Conservation (phyloP, 2,329 filamentous ascomycete species). For the Ploettnerulaceae sp. region DNA sequence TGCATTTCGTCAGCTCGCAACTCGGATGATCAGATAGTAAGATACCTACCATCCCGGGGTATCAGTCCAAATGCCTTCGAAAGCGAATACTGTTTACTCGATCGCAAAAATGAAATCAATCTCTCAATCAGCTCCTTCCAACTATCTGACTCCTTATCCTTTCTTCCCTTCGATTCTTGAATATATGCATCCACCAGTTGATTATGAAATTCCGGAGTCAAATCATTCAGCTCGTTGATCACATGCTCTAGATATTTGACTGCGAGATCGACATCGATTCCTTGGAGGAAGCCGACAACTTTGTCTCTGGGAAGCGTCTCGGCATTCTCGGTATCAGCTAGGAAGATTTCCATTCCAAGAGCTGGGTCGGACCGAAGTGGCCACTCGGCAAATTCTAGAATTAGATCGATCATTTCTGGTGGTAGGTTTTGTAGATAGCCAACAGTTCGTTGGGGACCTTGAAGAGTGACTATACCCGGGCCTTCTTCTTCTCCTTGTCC, state of each 20-base stretch:
- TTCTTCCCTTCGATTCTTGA: conserved; percentile 38
- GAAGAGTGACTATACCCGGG: conserved; percentile 52
- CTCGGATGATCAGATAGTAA: background rate
- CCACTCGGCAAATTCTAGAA: conserved; percentile 90
- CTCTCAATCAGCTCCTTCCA: conserved; percentile 58
- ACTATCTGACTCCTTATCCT: conserved; percentile 40
- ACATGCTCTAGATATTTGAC: conserved; percentile 85
- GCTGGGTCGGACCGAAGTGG: conserved; percentile 67
- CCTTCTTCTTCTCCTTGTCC: conserved; percentile 55
- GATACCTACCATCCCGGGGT: conserved; percentile 65
- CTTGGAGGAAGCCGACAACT: conserved; percentile 69
- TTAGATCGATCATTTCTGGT: conserved; percentile 81
- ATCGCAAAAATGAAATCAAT: conserved; percentile 69
- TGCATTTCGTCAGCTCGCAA: conserved; percentile 34
- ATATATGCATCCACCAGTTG: conserved; percentile 70
- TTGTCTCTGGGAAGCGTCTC: conserved; percentile 76
- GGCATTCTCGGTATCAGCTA: conserved; percentile 90
- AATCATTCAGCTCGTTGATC: conserved; percentile 79
- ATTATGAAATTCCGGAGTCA: conserved; percentile 83
- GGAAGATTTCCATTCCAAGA: conserved; percentile 86
- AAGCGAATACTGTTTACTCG: conserved; percentile 75
- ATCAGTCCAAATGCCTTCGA: conserved; percentile 72
- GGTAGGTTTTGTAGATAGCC: conserved; percentile 86
- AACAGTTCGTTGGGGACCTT: conserved; percentile 79
- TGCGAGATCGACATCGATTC: conserved; percentile 66